These are phyloP conservation scores for Penicillium italicum DNA, from an alignment of 2,329 filamentous ascomycete genomes.

Conservation along the genomic window DNA sequence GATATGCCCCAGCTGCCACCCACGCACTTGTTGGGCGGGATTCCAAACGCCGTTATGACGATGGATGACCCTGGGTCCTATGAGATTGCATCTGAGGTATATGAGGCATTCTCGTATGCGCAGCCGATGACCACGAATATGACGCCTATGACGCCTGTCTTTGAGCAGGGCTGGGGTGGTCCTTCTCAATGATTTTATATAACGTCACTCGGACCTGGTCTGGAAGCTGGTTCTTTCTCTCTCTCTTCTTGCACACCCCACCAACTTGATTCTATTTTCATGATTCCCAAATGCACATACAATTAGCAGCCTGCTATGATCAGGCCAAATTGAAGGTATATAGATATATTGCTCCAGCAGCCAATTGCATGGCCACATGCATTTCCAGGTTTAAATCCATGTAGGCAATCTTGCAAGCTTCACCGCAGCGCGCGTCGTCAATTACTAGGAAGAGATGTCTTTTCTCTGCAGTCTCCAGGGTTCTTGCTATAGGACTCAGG, in stretches of 20 bases:
- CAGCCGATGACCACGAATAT: constrained; percentile 45
- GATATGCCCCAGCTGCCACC: constrained; percentile 27
- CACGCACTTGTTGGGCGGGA: constrained; percentile 31
- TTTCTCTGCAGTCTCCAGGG: background rate
- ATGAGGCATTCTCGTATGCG: constrained; percentile 45
- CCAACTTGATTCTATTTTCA: background rate
- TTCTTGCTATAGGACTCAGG: background rate
- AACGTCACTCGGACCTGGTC: background rate
- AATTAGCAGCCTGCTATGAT: background rate
- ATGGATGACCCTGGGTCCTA: constrained; percentile 38
- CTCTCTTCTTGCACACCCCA: background rate
- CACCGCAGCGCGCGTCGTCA: background rate
- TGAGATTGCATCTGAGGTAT: constrained; percentile 44
- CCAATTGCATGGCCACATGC: background rate
- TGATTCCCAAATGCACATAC: background rate
- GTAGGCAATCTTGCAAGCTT: background rate
- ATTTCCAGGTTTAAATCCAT: too few species aligned
- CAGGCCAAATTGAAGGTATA: background rate
- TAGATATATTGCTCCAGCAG: background rate
- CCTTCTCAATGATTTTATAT: constrained; percentile 11
- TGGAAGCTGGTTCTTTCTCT: background rate
- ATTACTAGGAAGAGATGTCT: background rate
- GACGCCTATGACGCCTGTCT: constrained; percentile 36
- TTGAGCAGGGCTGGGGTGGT: constrained; percentile 27
- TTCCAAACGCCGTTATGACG: constrained; percentile 37